Base-by-base conservation (phyloP, 139 green algal genomes). In the Coelastrella sp. region DNA sequence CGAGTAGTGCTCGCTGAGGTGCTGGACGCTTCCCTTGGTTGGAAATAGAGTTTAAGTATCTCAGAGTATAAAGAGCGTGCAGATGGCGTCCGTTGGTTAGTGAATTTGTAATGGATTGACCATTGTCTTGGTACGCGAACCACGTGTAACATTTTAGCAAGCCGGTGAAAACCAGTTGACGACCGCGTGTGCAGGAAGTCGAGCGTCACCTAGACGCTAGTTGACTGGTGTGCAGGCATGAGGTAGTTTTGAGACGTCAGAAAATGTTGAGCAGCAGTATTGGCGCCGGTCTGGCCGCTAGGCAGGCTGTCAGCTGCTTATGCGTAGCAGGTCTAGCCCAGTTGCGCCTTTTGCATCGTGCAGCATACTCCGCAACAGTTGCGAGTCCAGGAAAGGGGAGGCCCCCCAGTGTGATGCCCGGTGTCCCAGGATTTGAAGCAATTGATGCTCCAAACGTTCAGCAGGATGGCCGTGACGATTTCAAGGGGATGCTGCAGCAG, bases 401-500 rank as follows among this genome's bases (percentile, higher is more conserved):
- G 15, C 58, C 19, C 57, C 6, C 20, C 20, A 17, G 59, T 74
- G 22, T 60, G 59, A 59, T 60, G 15, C 8, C 24, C 11, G 74
- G 27, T 58, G 74, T 19, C 14, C 74, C 6, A 59, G 74, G 24
- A 60, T 20, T 81, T 58, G 24, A 58, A 7, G n/a, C 27, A 19
- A 11, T 19, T 58, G 74, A 60, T 14, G 24, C 74, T n/a, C 10
- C 24, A 59, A 76, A 27, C 15, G 19, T 10, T 15, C 24, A 76
- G 1, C 8, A 27, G 17, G 19, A 19, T 27, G 17, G 17, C 19
- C 10, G 8, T 76, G 68, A 76, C 10, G 19, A 76, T 24, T 76
- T 76, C 68, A 76, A 76, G 68, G 68, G 68, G 17, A 11, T 76
- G 74, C 74, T 60, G 24, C 74, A 81, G 27, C 74, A 81, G 74